A percentile compares a stretch with the other conserved stretches of the same genome.
Evolutionary conservation across 2,329 filamentous ascomycete genomes (phyloP).

Genomic region (Paraphoma sp.): DNA sequence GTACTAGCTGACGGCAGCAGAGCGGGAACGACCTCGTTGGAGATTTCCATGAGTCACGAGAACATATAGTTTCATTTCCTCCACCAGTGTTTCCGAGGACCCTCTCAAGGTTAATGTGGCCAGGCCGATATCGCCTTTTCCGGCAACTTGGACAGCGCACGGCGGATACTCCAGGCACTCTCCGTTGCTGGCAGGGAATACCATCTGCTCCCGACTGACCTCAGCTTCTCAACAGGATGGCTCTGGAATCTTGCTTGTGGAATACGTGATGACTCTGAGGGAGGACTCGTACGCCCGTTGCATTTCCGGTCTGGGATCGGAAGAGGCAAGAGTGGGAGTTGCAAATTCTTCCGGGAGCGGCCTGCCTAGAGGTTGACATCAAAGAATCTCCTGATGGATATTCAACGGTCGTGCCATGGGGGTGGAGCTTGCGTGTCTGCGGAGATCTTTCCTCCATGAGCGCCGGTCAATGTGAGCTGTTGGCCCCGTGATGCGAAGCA

Average conservation of each 20-base stretch:
- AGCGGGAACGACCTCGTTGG: slow-evolving; percentile 22
- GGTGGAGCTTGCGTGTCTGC: slow-evolving; percentile 3
- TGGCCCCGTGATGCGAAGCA: slow-evolving; percentile 19
- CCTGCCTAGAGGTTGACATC: slow-evolving; percentile 18
- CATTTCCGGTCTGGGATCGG: slow-evolving; percentile 13
- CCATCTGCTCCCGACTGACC: slow-evolving; percentile 10
- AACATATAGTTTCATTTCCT: slow-evolving; percentile 30
- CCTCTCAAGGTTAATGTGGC: slow-evolving; percentile 11
- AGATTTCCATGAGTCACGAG: slow-evolving; percentile 46
- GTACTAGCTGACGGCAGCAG: slow-evolving; percentile 21
- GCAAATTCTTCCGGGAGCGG: slow-evolving; percentile 12
- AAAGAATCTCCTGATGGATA: slow-evolving; percentile 21
- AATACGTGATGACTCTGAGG: not conserved
- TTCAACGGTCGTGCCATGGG: slow-evolving; percentile 13
- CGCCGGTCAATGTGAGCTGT: slow-evolving; percentile 3
- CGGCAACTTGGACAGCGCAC: slow-evolving; percentile 12
- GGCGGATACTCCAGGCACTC: slow-evolving; percentile 39
- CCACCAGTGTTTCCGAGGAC: slow-evolving; percentile 20
- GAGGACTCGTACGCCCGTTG: slow-evolving; percentile 24
- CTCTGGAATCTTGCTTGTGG: not conserved
- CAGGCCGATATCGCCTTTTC: slow-evolving; percentile 45
- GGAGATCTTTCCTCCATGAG: slow-evolving; percentile 15
- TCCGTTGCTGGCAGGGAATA: not conserved
- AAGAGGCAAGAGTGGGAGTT: slow-evolving; percentile 19
- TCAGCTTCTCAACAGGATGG: slow-evolving; percentile 12